Evolutionary conservation across 768 basidiomycete species (phyloP).

Genomic region (Clavulina sp.): DNA sequence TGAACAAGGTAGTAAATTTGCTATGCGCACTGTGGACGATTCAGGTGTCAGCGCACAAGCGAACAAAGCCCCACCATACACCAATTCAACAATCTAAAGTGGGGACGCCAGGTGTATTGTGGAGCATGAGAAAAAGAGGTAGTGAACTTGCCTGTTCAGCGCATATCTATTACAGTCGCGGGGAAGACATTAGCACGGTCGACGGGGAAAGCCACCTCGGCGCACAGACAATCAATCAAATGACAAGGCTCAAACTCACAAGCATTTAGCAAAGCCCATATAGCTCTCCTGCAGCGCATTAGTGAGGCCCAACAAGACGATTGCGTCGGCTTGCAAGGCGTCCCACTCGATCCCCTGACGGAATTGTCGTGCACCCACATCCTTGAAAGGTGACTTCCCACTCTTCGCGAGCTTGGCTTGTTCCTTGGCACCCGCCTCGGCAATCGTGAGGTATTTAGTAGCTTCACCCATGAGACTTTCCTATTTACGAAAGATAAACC

Average conservation of each 20-base stretch:
- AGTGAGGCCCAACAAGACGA: constrained; percentile 51
- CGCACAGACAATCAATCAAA: too few species aligned
- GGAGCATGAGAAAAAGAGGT: neutral
- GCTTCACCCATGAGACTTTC: constrained; percentile 48
- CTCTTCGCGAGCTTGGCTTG: constrained; percentile 25
- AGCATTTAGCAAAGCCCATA: constrained; percentile 10
- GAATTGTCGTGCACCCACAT: constrained; percentile 21
- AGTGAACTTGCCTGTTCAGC: neutral
- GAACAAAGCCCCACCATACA: too few species aligned
- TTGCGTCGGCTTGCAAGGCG: constrained; percentile 52
- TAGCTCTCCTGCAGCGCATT: constrained; percentile 35
- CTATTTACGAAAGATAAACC: constrained; percentile 20
- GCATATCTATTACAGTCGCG: too few species aligned
- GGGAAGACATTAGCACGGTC: too few species aligned
- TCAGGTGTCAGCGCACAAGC: too few species aligned
- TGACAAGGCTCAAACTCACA: too few species aligned
- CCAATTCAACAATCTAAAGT: neutral
- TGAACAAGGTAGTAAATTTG: constrained; percentile 7
- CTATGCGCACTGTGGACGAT: constrained; percentile 10
- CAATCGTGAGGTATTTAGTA: constrained; percentile 31
- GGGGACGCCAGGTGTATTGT: neutral
- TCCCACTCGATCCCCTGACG: constrained; percentile 58
- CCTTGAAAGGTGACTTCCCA: constrained; percentile 15
- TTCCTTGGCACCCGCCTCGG: constrained; percentile 45
- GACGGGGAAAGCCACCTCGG: too few species aligned